These are phyloP conservation scores for Pichia sp. DNA, from an alignment of 1,139 yeast species.

Conservation along the genomic window DNA sequence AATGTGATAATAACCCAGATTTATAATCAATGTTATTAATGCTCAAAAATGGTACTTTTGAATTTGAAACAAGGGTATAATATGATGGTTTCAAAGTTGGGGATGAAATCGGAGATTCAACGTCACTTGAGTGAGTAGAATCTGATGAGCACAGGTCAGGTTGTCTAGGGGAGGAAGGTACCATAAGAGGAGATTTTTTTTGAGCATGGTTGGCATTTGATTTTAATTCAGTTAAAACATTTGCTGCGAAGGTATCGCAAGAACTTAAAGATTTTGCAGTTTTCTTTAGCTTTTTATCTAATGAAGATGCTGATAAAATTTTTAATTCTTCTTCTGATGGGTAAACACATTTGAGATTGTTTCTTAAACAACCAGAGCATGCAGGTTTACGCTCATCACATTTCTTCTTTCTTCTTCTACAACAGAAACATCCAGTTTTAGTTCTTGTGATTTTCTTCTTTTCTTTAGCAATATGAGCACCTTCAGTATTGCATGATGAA, in stretches of 20 bases:
- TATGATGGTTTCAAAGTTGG: constrained; percentile 18
- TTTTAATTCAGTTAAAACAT: constrained; percentile 11
- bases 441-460: constrained; percentile 33
- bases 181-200: background rate
- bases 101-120: constrained; percentile 24
- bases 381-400: constrained; percentile 46
- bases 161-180: constrained; percentile 10
- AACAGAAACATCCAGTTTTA: constrained; percentile 35
- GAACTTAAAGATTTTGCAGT: background rate
- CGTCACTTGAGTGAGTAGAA: constrained; percentile 17
- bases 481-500: background rate
- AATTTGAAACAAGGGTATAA: constrained; percentile 2
- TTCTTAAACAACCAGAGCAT: constrained; percentile 43
- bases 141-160: constrained; percentile 16
- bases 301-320: constrained; percentile 3
- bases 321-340: constrained; percentile 29
- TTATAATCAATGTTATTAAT: constrained; percentile 5
- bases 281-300: constrained; percentile 4
- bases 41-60: constrained; percentile 11
- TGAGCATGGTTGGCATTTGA: background rate
- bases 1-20: background rate
- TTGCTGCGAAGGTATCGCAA: constrained; percentile 9
- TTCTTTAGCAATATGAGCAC: constrained; percentile 9
- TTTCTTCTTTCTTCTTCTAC: constrained; percentile 50
- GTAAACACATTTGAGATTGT: constrained; percentile 42